These are phyloP conservation scores for Elasticomyces elasticus DNA, from an alignment of 495 filamentous ascomycete genomes.

Conservation along the genomic window DNA sequence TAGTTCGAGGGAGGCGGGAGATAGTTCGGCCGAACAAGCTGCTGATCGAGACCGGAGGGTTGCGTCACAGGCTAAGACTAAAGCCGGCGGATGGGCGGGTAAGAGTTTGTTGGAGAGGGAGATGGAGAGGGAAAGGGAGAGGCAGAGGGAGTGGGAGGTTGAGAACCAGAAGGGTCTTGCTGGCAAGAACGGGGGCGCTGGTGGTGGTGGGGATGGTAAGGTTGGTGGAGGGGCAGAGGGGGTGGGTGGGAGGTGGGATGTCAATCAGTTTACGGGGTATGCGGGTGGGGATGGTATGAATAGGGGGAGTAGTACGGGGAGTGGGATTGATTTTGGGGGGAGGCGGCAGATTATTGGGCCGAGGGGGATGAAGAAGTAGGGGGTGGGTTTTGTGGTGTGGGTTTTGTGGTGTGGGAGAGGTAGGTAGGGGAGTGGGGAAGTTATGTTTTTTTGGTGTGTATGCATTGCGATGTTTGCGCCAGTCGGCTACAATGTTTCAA, in stretches of 20 bases:
- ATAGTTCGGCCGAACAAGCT: conserved; percentile 50
- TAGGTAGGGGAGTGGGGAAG: neutral
- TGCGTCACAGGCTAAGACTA: conserved; percentile 56
- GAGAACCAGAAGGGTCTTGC: conserved; percentile 62
- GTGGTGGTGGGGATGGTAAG: too few species aligned
- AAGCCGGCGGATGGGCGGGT: conserved; percentile 63
- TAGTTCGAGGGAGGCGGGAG: conserved; percentile 47
- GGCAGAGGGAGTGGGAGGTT: conserved; percentile 92
- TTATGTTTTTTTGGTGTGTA: too few species aligned
- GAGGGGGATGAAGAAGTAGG: conserved; percentile 12
- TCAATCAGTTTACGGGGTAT: conserved; percentile 81
- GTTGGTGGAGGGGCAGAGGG: too few species aligned
- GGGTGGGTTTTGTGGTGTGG: neutral
- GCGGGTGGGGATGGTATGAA: conserved; percentile 71
- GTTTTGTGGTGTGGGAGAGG: neutral
- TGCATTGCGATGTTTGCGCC: too few species aligned
- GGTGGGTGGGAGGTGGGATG: conserved; percentile 59
- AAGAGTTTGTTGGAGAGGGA: conserved; percentile 85
- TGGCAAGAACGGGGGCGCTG: conserved; percentile 36
- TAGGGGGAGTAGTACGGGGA: conserved; percentile 8
- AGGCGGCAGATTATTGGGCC: conserved; percentile 24
- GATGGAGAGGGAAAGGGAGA: conserved; percentile 89
- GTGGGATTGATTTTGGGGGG: conserved; percentile 21
- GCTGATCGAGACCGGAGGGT: conserved; percentile 57
- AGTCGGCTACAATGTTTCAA: too few species aligned